Evolutionary conservation across 495 filamentous ascomycete species (phyloP).

Genomic region (Trichoderma gamsii): DNA sequence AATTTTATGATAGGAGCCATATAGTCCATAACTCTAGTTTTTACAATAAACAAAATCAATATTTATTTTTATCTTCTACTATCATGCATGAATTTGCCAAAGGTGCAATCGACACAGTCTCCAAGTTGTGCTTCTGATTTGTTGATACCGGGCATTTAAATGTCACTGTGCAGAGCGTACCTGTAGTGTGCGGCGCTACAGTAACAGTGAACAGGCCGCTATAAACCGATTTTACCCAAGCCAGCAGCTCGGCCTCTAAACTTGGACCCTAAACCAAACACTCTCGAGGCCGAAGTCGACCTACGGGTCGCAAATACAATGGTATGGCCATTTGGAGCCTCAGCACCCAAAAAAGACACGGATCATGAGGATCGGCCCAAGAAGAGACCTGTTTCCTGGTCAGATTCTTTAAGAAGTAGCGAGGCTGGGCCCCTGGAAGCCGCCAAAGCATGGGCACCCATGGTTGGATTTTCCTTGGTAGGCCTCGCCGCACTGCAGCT

Average conservation of each 20-base stretch:
- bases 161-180: not conserved
- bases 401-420: slow-evolving; percentile 40
- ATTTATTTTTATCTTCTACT: not conserved
- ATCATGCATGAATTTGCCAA: not conserved
- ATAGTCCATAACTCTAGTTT: not conserved
- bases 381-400: slow-evolving; percentile 42
- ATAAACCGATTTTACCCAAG: not conserved
- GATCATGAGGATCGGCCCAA: slow-evolving; percentile 16
- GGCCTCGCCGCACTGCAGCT: slow-evolving; percentile 54
- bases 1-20: not conserved
- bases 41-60: not conserved
- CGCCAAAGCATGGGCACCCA: slow-evolving; percentile 59
- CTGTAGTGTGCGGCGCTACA: not conserved
- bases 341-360: not conserved
- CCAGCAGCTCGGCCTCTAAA: not conserved
- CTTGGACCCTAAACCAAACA: not conserved
- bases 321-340: slow-evolving; percentile 17
- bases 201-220: slow-evolving; percentile 1
- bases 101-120: too few species aligned
- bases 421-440: slow-evolving; percentile 65
- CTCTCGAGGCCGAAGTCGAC: not conserved
- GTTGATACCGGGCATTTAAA: not conserved
- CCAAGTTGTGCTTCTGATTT: too few species aligned
- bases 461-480: slow-evolving; percentile 60
- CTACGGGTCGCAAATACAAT: slow-evolving; percentile 15